Conservation (phyloP, 2,329 filamentous ascomycete species). For the Neonectria faginata region DNA sequence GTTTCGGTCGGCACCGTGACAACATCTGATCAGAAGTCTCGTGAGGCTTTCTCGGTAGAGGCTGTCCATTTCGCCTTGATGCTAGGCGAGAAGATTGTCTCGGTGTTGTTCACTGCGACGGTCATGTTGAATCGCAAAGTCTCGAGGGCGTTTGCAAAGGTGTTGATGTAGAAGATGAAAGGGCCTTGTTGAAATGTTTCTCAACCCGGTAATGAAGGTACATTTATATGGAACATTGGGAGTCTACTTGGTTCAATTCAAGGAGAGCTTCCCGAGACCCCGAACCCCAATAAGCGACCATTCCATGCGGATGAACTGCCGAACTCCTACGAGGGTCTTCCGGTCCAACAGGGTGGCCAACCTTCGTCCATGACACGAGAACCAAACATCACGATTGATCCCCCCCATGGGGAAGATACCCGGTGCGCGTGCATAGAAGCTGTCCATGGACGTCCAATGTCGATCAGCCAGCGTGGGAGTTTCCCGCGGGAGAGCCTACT, state of each 20-base stretch:
- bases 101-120: slow-evolving; percentile 3
- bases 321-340: neutral
- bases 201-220: no score
- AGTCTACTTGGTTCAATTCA: neutral
- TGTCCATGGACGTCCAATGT: neutral
- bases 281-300: neutral
- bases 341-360: no score
- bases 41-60: slow-evolving; percentile 33
- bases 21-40: slow-evolving; percentile 46
- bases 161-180: neutral
- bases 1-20: slow-evolving; percentile 34
- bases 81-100: slow-evolving; percentile 15
- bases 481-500: neutral
- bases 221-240: neutral
- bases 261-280: neutral
- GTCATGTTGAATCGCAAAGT: slow-evolving; percentile 1
- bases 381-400: neutral
- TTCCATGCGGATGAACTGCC: neutral
- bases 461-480: neutral
- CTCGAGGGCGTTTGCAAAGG: neutral
- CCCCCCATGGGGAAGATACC: neutral
- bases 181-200: neutral
- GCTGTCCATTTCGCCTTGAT: slow-evolving; percentile 21
- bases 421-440: neutral
- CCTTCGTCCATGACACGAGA: neutral